phyloP scores from a whole-genome alignment of 1,139 yeast genomes.

The Tardiomyces blankii region DNA sequence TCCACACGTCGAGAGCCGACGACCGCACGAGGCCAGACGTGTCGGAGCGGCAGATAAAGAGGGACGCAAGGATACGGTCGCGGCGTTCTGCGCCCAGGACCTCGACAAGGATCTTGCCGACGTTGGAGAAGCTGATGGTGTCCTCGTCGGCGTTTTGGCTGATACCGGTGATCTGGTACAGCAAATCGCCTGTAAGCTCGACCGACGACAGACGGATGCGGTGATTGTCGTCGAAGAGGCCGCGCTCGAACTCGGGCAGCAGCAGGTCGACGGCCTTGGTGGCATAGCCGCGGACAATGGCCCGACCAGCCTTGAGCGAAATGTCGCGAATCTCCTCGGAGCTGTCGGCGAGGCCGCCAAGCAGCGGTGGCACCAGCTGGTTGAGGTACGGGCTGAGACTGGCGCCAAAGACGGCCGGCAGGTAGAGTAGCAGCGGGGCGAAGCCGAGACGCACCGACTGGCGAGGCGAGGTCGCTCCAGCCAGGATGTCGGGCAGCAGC shows the following conservation, averaged over 20 bases:
- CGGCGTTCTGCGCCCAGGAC: conserved; percentile 83
- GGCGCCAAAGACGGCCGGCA: conserved; percentile 91
- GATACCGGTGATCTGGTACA: conserved; percentile 91
- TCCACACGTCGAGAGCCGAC: conserved; percentile 96
- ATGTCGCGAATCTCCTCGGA: conserved; percentile 84
- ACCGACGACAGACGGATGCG: conserved; percentile 91
- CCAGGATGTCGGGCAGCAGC: conserved; percentile 65
- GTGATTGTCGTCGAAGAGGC: conserved; percentile 71
- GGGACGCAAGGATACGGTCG: conserved; percentile 69
- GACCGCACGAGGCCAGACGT: conserved; percentile 77
- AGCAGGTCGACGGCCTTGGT: conserved; percentile 85
- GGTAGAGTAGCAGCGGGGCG: conserved; percentile 77
- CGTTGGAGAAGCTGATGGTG: conserved; percentile 34
- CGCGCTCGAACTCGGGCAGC: conserved; percentile 87
- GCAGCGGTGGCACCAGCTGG: conserved; percentile 78
- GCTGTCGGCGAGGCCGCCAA: conserved; percentile 82
- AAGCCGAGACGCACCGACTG: conserved; percentile 80
- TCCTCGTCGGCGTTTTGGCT: conserved; percentile 29
- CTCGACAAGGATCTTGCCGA: conserved; percentile 58
- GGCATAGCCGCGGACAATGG: conserved; percentile 86
- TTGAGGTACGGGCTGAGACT: conserved; percentile 85
- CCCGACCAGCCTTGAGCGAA: conserved; percentile 85
- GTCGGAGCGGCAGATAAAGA: conserved; percentile 92
- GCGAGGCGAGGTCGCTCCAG: conserved; percentile 58
- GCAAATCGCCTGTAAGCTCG: conserved; percentile 91